Evolutionary conservation across 306 rosid species (phyloP), one percentile per base, ranked within the genome.

Genomic region (Dryas octopetala): DNA sequence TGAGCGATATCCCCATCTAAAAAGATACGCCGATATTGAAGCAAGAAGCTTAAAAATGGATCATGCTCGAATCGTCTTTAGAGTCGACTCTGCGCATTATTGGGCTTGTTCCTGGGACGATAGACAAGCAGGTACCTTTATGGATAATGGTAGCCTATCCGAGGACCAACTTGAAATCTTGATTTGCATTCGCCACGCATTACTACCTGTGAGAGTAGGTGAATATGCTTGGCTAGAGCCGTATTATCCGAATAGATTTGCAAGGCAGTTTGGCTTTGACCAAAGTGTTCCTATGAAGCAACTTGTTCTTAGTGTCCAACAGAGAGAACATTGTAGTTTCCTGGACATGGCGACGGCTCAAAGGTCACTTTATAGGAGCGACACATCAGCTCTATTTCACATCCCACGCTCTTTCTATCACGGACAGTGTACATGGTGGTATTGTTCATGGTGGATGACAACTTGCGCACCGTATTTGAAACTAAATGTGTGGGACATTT

Each of bases 341-440:
- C 19, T 11, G 0, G n/a, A 5, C 0, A 32, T 38, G 43, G 46
- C 47, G 6, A 38, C 0, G 17, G 23, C 66, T 0, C 23, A 23
- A 0, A 23, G 23, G 23, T 23, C 23, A 23, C 23, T 23, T 23
- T 23, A 23, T 23, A 23, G 19, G 7, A 12, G n/a, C 0, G 3
- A 32, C 4, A 32, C 66, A 0, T 3, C 4, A 0, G n/a, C n/a
- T 0, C 4, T 4, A 1, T 28, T 38, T 2, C 5, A 12, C 0
- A 4, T 62, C 13, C 66, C 47, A 0, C 23, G n/a, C 8, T 28
- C 46, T 2, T 1, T 46, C 5, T 2, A 40, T 2, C 2, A 11
- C 0, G 19, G 46, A 0, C 4, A 9, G 2, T 32, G 46, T 4
- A 32, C 66, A 0, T 32, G 9, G 17, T 32, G 46, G 8, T 62